These are phyloP conservation scores for Exserohilum rostratum DNA, from an alignment of 2,329 filamentous ascomycete genomes.

Conservation along the genomic window DNA sequence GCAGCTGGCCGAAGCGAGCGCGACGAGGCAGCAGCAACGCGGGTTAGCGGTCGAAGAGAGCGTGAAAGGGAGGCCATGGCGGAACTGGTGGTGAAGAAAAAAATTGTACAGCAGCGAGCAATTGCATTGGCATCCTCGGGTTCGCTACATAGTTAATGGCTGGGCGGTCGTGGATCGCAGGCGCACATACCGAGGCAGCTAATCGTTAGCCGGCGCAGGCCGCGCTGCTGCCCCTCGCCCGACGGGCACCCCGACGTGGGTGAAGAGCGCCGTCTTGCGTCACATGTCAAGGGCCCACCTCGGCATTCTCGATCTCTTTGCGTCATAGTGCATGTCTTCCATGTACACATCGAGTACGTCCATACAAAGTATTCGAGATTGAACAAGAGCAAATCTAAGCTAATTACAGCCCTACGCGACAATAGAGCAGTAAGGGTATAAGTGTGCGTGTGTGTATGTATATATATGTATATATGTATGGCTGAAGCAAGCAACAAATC, in stretches of 20 bases:
- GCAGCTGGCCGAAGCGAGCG: conserved; percentile 36
- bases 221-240: conserved; percentile 1
- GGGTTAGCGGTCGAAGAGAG: conserved; percentile 39
- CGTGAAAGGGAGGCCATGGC: conserved; percentile 42
- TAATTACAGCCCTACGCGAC: conserved; percentile 6
- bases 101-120: neutral
- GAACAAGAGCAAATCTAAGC: neutral
- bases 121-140: neutral
- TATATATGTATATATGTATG: neutral
- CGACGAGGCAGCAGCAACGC: conserved; percentile 36
- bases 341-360: too few relatives aligned
- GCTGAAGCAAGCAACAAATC: conserved; percentile 11
- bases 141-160: neutral
- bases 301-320: neutral
- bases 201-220: conserved; percentile 15
- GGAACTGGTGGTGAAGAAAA: neutral
- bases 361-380: too few relatives aligned
- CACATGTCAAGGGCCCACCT: conserved; percentile 8
- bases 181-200: conserved; percentile 14
- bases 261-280: conserved; percentile 4
- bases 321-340: too few relatives aligned
- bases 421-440: conserved; percentile 20
- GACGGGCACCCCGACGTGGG: too few relatives aligned
- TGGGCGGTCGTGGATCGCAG: neutral
- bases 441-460: neutral